Conservation (phyloP, 1,139 yeast species). For the Kluyveromyces sp. region DNA sequence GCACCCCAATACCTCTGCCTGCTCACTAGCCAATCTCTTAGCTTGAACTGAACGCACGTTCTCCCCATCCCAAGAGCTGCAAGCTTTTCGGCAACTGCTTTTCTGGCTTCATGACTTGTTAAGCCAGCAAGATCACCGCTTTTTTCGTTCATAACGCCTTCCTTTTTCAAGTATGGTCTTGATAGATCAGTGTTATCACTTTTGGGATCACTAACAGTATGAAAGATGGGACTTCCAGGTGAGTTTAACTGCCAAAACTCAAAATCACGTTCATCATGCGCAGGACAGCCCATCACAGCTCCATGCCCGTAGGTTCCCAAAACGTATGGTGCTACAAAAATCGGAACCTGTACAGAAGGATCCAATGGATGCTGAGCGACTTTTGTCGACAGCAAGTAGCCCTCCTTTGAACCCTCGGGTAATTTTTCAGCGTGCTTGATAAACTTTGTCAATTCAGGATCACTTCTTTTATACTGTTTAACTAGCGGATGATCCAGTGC, state of each 20-base stretch:
- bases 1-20: constrained; percentile 98
- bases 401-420: constrained; percentile 54
- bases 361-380: constrained; percentile 55
- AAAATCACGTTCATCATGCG: constrained; percentile 77
- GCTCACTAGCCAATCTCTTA: constrained; percentile 90
- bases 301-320: constrained; percentile 77
- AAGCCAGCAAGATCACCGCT: constrained; percentile 50
- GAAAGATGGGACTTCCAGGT: constrained; percentile 39
- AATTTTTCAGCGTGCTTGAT: constrained; percentile 35
- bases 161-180: constrained; percentile 43
- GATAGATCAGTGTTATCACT: constrained; percentile 14
- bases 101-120: constrained; percentile 45
- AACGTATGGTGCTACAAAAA: constrained; percentile 88
- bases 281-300: constrained; percentile 98
- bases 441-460: constrained; percentile 42
- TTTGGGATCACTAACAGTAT: constrained; percentile 39
- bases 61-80: constrained; percentile 39
- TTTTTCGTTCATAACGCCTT: constrained; percentile 47
- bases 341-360: constrained; percentile 45
- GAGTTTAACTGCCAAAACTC: constrained; percentile 69
- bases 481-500: constrained; percentile 66
- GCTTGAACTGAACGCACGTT: constrained; percentile 47
- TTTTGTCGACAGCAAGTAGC: constrained; percentile 45
- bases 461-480: constrained; percentile 31
- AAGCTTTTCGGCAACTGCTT: constrained; percentile 41